Percentiles rank a stretch among this genome's conserved stretches.
Conservation (phyloP, 345 rosid genomes). For the Gossypium sturtianum region DNA sequence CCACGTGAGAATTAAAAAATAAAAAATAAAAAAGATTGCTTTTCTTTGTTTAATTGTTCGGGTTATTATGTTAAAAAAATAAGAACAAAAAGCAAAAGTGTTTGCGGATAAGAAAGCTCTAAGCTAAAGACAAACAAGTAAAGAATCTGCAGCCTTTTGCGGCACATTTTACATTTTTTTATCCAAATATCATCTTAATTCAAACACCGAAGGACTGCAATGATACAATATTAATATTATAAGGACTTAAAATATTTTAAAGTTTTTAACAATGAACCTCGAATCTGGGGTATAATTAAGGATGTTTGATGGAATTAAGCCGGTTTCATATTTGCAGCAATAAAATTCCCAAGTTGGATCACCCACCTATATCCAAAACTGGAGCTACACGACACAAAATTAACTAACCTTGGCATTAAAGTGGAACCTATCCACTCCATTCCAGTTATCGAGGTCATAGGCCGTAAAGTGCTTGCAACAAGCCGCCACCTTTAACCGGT, state of each 20-base stretch:
- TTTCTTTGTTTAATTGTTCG: background rate
- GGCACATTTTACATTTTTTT: background rate
- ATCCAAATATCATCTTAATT: too few species aligned
- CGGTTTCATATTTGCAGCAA: background rate
- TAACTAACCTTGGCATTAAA: constrained; percentile 64
- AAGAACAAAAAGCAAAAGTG: background rate
- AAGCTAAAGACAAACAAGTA: background rate
- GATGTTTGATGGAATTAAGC: too few species aligned
- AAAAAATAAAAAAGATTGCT: too few species aligned
- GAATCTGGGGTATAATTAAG: too few species aligned
- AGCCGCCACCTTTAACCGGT: constrained; percentile 70
- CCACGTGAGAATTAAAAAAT: constrained; percentile 10
- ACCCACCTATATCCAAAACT: background rate
- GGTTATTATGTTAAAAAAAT: background rate
- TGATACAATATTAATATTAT: too few species aligned
- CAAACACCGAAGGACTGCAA: too few species aligned
- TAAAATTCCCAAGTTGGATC: constrained; percentile 1
- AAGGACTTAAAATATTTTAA: too few species aligned
- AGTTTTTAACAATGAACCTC: too few species aligned
- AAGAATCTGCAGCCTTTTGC: background rate
- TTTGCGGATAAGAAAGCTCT: background rate
- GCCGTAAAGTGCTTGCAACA: constrained; percentile 92
- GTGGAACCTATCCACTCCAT: constrained; percentile 65
- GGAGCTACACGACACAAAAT: background rate
- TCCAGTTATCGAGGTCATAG: constrained; percentile 86